Base-by-base conservation (phyloP, 805 yeast genomes). In the Wickerhamiella australiensis region DNA sequence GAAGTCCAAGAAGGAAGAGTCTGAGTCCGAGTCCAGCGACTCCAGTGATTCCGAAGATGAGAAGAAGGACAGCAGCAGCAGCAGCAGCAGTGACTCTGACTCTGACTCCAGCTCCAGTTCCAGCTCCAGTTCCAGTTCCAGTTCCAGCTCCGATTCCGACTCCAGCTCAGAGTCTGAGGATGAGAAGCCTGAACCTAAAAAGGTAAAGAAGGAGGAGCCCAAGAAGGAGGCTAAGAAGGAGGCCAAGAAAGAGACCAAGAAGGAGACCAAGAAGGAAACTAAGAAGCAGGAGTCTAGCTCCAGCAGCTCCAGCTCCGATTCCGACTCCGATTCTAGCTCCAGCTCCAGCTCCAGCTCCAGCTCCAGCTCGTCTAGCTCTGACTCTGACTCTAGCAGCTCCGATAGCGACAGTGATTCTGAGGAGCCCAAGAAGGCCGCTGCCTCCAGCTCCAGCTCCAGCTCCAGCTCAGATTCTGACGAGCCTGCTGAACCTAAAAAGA, bases 381-480 rank as follows among this genome's bases (percentile, higher is more conserved):
- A 15, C 20, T 42, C 51, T 35, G 40, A n/a, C 33, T 31, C 46
- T n/a, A 31, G 15, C 50, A 23, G 36, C 36, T 46, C 49, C 26
- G 43, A 37, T 18, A 60, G 60, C 38, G 58, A 61, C 41, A 57
- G 65, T 18, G 61, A 57, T 50, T 61, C 65, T 36, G 55, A 56
- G 38, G 47, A 43, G 31, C 51, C 42, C 26, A 53, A 52, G 22
- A 55, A 42, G 60, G 65, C 54, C 53, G 61, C 61, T 8, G 62
- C 56, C 31, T 59, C 67, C 47, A 59, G 56, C 46, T 53, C 60
- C 21, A 60, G 60, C 40, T 58, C 57, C 44, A 53, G 60, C 21
- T 60, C 59, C 41, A 57, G 65, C 44, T 37, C 68, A 31, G 67
- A 62, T 47, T 66, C 68, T 33, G 66, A 64, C 41, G 63, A 64